Conservation (phyloP, 2,329 filamentous ascomycete species). For the Pleomassaria siparia region DNA sequence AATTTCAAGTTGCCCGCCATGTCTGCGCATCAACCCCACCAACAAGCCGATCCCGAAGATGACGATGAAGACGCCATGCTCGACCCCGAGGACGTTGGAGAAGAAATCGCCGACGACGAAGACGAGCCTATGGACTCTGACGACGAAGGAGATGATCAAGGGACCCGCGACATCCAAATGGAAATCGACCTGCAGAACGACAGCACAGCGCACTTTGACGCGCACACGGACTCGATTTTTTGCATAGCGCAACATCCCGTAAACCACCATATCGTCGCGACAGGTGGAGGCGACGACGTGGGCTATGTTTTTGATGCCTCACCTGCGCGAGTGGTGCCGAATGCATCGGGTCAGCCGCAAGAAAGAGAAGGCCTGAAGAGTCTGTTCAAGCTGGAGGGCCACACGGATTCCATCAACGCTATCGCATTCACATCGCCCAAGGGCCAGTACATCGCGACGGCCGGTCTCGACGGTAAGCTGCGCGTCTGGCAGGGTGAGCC, state of each 20-base stretch:
- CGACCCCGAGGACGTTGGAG: conserved; percentile 73
- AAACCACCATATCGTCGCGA: conserved; percentile 75
- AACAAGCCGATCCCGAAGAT: conserved; percentile 30
- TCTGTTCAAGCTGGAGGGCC: conserved; percentile 79
- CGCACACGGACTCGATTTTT: conserved; percentile 88
- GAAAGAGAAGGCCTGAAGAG: conserved; percentile 62
- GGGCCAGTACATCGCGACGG: conserved; percentile 84
- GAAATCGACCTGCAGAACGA: conserved; percentile 88
- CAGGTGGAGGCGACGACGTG: conserved; percentile 82
- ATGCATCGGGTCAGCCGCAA: conserved; percentile 52
- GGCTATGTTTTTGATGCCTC: conserved; percentile 84
- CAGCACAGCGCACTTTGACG: conserved; percentile 88
- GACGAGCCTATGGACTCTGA: conserved; percentile 81
- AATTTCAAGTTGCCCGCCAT: background rate
- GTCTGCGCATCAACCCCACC: conserved; percentile 22
- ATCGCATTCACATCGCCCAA: conserved; percentile 79
- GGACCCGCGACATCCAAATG: conserved; percentile 55
- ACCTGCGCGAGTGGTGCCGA: conserved; percentile 64
- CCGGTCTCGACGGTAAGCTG: conserved; percentile 82
- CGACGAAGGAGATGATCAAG: conserved; percentile 59
- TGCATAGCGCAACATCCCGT: conserved; percentile 90
- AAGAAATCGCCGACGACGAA: conserved; percentile 69
- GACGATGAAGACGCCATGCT: conserved; percentile 72
- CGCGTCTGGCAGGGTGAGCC: conserved; percentile 64
- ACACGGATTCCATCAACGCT: conserved; percentile 87